phyloP scores from a whole-genome alignment of 345 rosid species.

The Citrus australasica region DNA sequence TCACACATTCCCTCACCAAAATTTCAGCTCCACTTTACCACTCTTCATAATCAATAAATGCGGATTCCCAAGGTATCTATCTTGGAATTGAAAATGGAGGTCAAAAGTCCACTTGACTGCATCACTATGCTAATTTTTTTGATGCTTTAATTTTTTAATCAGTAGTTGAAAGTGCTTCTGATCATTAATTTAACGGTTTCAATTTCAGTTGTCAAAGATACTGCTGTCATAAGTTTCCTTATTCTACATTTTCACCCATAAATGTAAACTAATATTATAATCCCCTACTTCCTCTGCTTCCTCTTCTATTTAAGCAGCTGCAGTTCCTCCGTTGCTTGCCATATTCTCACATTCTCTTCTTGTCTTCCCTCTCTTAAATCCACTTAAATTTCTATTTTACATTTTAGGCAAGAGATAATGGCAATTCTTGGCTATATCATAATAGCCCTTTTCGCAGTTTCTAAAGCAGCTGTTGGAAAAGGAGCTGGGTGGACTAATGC shows the following conservation, averaged over 20 bases:
- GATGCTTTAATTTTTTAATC: not conserved
- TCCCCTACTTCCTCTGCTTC: conserved; percentile 2
- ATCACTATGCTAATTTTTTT: not conserved
- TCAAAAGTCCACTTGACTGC: conserved; percentile 19
- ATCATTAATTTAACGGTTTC: conserved; percentile 2
- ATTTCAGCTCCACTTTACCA: conserved; percentile 10
- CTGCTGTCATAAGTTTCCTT: not conserved
- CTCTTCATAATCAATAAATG: not conserved
- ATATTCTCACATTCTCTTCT: not conserved
- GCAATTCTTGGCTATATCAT: conserved; percentile 19
- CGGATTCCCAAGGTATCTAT: conserved; percentile 12
- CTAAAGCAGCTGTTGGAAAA: conserved; percentile 13
- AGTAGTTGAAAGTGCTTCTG: not conserved
- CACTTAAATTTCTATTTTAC: not conserved
- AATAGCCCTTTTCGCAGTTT: conserved; percentile 13
- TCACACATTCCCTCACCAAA: conserved; percentile 7
- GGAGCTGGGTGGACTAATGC: conserved; percentile 35
- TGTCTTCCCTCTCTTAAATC: not conserved
- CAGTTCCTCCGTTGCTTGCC: conserved; percentile 10
- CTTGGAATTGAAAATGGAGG: conserved; percentile 9
- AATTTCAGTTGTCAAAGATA: conserved; percentile 27
- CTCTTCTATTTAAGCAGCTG: conserved; percentile 29
- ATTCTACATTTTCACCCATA: conserved; percentile 2
- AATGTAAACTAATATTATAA: not conserved
- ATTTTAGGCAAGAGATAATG: conserved; percentile 15